A percentile compares a stretch with the other conserved stretches of the same genome.
Evolutionary conservation across 1,284 basidiomycete species (phyloP).

Genomic region (Somion occarium): DNA sequence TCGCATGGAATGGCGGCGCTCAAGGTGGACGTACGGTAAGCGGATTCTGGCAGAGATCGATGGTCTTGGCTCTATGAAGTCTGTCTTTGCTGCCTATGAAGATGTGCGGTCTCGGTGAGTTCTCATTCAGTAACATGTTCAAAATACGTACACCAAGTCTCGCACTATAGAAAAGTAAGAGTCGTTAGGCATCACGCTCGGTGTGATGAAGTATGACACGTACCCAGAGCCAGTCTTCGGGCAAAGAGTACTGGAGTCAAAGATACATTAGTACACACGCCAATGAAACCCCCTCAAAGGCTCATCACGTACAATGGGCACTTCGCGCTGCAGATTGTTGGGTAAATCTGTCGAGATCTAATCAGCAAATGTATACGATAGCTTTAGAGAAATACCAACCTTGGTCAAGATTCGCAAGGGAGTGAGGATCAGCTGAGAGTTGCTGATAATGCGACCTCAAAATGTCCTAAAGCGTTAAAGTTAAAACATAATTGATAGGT

Average conservation of each 20-base stretch:
- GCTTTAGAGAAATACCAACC: constrained; percentile 34
- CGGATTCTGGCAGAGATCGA: constrained; percentile 92
- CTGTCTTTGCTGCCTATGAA: constrained; percentile 71
- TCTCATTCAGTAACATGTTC: constrained; percentile 16
- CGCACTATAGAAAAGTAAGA: constrained; percentile 51
- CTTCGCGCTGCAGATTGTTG: constrained; percentile 84
- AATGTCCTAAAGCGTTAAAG: constrained; percentile 85
- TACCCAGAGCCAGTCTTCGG: constrained; percentile 92
- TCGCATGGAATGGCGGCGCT: background rate
- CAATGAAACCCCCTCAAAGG: no score
- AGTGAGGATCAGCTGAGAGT: constrained; percentile 90
- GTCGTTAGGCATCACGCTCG: background rate
- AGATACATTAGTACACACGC: no score
- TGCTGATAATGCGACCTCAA: constrained; percentile 91
- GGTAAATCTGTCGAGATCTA: constrained; percentile 64
- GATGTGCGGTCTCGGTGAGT: background rate
- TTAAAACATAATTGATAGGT: constrained; percentile 1
- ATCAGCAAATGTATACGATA: background rate
- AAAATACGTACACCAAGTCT: constrained; percentile 73
- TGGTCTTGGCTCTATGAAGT: constrained; percentile 78
- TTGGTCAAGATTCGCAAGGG: constrained; percentile 94
- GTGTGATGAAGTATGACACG: constrained; percentile 22
- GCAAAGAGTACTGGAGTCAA: constrained; percentile 65
- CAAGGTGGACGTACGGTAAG: constrained; percentile 59
- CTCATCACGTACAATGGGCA: constrained; percentile 84